Base-by-base conservation (phyloP, 2,329 filamentous ascomycete species). In the Juglanconis oblonga region DNA sequence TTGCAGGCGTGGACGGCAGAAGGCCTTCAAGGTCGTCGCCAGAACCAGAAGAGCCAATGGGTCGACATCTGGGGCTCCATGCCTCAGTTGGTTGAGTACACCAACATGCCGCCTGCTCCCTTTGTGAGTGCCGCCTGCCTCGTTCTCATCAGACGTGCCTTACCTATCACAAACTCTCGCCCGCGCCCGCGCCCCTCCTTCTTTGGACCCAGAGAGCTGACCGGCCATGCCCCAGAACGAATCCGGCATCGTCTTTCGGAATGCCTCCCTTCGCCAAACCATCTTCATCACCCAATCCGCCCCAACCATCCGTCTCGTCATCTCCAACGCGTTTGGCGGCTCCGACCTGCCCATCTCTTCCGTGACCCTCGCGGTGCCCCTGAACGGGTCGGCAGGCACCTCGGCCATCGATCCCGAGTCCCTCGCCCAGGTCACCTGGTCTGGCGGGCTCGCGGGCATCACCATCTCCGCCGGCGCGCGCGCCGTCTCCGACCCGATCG, bases 241-340 rank as follows among this genome's bases (percentile, higher is more conserved):
- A 61, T 78, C 76, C 1, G 74, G 76, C 10, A 69, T 76, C 3
- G 79, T 85, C 24, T 87, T 87, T 69, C 68, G 74, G 50, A 81
- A 88, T 67, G 76, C 82, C 3, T 87, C 86, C 0, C 76, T 88
- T 66, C 82, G 86, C 5, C 85, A 88, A 69, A 88, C 85, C 0
- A 67, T 87, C 59, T 81, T 81, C 63, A 72, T 86, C 63, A 81
- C 83, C 3, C 76, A 84, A 7, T 74, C 74, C 1, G 79, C 82
- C 2, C 70, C 77, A 2, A 77, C 80, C 49, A 78, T 88, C 65
- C 82, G 86, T 3, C 73, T 89, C 33, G 79, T 82, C 52, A 76
- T 88, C 61, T 86, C 82, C 62, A 88, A 89, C 66, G 82, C 78
- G 8, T 87, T 88, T 64, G 85, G 86, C 6, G 68, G 73, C 3